A percentile compares a stretch with the other conserved stretches of the same genome.
These are phyloP conservation scores for Mollisia scopiformis DNA, from an alignment of 2,329 filamentous ascomycete species.

Conservation along the genomic window DNA sequence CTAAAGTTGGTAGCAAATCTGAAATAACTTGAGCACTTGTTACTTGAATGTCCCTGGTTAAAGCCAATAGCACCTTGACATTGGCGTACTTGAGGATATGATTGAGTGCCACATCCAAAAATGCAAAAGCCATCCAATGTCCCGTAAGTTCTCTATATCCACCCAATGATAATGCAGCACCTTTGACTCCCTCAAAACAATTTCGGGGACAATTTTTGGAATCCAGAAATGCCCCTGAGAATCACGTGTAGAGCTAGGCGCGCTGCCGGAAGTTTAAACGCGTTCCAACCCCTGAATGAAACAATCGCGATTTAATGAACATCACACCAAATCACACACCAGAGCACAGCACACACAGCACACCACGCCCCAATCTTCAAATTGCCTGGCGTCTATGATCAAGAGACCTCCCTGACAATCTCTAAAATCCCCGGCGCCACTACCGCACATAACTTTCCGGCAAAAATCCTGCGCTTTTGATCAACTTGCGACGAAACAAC, in stretches of 20 bases:
- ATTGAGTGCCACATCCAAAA: too few relatives aligned
- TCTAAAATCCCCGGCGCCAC: constrained; percentile 7
- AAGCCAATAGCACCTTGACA: too few relatives aligned
- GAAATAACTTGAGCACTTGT: neutral
- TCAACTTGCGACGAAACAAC: neutral
- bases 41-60: too few relatives aligned
- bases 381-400: constrained; percentile 4
- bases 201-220: neutral
- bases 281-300: constrained; percentile 24
- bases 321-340: constrained; percentile 1
- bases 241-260: neutral
- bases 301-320: constrained; percentile 22
- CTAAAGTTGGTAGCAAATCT: neutral
- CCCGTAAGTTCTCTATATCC: too few relatives aligned
- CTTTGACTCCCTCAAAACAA: too few relatives aligned
- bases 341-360: too few relatives aligned
- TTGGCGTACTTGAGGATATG: too few relatives aligned
- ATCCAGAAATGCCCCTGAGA: neutral
- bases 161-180: too few relatives aligned
- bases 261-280: constrained; percentile 6
- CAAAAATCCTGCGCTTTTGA: neutral
- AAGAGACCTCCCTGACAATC: neutral
- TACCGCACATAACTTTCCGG: neutral
- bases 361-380: neutral
- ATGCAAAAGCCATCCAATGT: too few relatives aligned